Evolutionary conservation across 2,329 filamentous ascomycete genomes (phyloP).

Genomic region (Dactylellina parvicollis): DNA sequence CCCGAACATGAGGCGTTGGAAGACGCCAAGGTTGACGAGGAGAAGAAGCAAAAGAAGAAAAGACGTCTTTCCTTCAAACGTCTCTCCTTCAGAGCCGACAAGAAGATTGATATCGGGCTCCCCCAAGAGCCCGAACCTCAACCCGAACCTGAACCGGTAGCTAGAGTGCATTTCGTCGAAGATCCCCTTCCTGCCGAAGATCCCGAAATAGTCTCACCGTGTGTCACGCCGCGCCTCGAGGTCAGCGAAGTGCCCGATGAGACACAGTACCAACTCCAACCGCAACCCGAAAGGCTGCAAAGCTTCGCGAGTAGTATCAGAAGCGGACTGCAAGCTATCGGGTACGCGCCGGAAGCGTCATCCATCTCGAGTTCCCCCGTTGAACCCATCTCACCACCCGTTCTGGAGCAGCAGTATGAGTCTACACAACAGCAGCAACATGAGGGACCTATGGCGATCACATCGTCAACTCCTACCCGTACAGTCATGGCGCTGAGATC

Average conservation of each 20-base stretch:
- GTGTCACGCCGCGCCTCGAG: conserved; percentile 8
- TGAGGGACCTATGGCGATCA: conserved; percentile 35
- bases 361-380: conserved; percentile 28
- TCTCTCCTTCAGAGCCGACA: conserved; percentile 38
- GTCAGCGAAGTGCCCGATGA: conserved; percentile 6
- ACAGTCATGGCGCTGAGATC: conserved; percentile 36
- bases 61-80: conserved; percentile 47
- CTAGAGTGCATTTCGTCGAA: not conserved
- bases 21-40: conserved; percentile 4
- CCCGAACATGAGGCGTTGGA: conserved; percentile 18
- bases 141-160: not conserved
- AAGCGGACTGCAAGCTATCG: conserved; percentile 49
- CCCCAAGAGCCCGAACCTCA: conserved; percentile 1
- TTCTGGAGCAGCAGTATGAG: conserved; percentile 12
- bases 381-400: conserved; percentile 5
- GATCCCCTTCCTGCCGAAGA: not conserved
- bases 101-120: conserved; percentile 18
- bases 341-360: conserved; percentile 47
- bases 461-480: conserved; percentile 37
- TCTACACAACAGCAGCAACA: not conserved
- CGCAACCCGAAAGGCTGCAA: conserved; percentile 47
- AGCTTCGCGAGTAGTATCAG: conserved; percentile 53
- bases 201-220: not conserved
- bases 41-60: conserved; percentile 45
- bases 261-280: conserved; percentile 44